Base-by-base conservation (phyloP, 345 rosid genomes). In the Populus tremula region DNA sequence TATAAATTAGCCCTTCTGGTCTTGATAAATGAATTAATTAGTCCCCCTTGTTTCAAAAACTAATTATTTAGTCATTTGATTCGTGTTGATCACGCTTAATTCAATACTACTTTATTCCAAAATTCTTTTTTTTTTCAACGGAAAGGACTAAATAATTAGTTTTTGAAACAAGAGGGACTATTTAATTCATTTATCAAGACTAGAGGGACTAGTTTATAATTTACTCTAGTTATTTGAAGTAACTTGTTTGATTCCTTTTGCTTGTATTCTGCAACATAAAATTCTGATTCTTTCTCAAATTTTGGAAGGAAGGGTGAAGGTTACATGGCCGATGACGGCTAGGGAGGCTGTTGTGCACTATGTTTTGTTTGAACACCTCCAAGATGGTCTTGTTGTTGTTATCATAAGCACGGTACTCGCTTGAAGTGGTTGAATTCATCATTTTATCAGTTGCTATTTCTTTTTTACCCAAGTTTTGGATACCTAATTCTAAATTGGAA, bases 271-370 rank as follows among this genome's bases (percentile, higher is more conserved):
- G 59, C 72, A 33, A 72, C 38, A 76, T 79, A 10, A 36, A 73
- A 78, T 83, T 80, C 80, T 87, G 73, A 81, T 81, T 72, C 45
- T 81, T 71, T 59, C 36, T 79, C 29, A 75, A 73, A 83, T 92
- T 86, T 63, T 43, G 93, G 89, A 88, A 88, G 90, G 87, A 91
- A 96, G 99, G 91, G 80, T 91, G 93, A 96, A 96, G 93, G 87
- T 91, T 73, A 71, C 96, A 11, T 96, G 99, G 99, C 99, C 97
- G 18, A 71, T 96, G 73, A 83, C 93, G 67, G 79, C 91, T 76
- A 88, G 99, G 88, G 98, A 93, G 85, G 97, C 92, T 20, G 47
- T 92, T 54, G 78, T 92, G 75, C 94, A 94, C 80, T 94, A 77
- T 84, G 89, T 87, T 76, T 31, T 85, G 76, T 89, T 96, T 21